Evolutionary conservation across 2,329 filamentous ascomycete species (phyloP).

Genomic region (Talaromyces sp.): DNA sequence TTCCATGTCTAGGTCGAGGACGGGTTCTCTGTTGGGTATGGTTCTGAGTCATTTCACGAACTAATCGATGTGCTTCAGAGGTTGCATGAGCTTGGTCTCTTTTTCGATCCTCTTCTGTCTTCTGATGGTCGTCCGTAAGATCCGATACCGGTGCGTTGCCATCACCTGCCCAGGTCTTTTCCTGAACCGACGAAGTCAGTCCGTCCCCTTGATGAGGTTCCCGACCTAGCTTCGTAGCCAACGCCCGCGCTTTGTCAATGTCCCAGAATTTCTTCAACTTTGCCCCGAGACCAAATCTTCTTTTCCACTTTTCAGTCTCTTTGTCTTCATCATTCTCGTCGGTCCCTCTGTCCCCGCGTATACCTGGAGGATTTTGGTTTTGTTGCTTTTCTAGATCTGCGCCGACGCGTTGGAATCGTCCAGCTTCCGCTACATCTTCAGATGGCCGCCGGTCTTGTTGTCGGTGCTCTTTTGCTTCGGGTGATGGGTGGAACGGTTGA

Average conservation of each 20-base stretch:
- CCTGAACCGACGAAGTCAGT: slow-evolving; percentile 24
- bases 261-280: slow-evolving; percentile 9
- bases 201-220: slow-evolving; percentile 25
- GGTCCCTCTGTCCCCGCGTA: background rate
- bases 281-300: background rate
- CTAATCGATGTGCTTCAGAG: slow-evolving; percentile 37
- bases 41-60: slow-evolving; percentile 33
- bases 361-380: slow-evolving; percentile 11
- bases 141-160: slow-evolving; percentile 26
- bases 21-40: slow-evolving; percentile 27
- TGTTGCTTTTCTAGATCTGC: background rate
- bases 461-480: background rate
- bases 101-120: slow-evolving; percentile 27
- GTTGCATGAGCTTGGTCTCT: slow-evolving; percentile 25
- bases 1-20: slow-evolving; percentile 29
- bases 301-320: slow-evolving; percentile 5
- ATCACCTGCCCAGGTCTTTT: slow-evolving; percentile 28
- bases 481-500: slow-evolving; percentile 11
- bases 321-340: slow-evolving; percentile 6
- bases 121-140: slow-evolving; percentile 31
- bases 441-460: slow-evolving; percentile 21
- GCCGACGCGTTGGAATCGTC: background rate
- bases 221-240: slow-evolving; percentile 25
- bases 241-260: slow-evolving; percentile 16
- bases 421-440: slow-evolving; percentile 28